Conservation (phyloP, 208 protist species). For the Acanthamoeba castellanii region DNA sequence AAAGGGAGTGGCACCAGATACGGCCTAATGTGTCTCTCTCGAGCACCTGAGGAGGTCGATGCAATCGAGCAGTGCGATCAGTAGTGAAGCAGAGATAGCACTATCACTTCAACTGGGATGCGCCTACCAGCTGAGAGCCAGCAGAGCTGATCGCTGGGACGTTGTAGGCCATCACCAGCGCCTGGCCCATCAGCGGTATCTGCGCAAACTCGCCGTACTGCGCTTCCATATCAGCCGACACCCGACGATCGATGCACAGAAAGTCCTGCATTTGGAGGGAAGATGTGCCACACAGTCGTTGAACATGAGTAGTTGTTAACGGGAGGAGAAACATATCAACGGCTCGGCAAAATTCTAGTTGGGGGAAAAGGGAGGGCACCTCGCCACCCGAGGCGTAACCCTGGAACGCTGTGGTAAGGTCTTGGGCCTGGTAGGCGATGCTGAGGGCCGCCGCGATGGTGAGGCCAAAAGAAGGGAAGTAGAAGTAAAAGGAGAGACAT, state of each 20-base stretch:
- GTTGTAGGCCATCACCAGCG: slow-evolving; percentile 21
- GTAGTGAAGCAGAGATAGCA: too few relatives aligned
- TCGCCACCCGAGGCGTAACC: background rate
- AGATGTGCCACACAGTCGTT: background rate
- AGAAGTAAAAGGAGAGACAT: background rate
- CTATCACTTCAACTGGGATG: too few relatives aligned
- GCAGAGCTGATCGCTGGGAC: background rate
- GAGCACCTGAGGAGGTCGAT: background rate
- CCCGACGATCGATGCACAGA: background rate
- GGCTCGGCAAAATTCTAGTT: background rate
- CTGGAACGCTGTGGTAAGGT: background rate
- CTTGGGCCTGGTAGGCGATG: background rate
- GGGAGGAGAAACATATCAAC: background rate
- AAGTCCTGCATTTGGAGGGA: background rate
- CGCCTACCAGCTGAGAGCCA: background rate
- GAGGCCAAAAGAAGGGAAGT: background rate
- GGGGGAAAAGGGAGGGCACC: background rate
- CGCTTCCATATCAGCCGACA: background rate
- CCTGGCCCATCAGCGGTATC: slow-evolving; percentile 5
- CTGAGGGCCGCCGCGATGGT: background rate
- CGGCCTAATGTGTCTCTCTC: background rate
- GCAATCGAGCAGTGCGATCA: too few relatives aligned
- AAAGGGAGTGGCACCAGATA: background rate
- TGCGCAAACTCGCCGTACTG: background rate
- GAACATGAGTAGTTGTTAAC: background rate